phyloP scores from a whole-genome alignment of 306 rosid genomes.

The Trichosanthes truncata region DNA sequence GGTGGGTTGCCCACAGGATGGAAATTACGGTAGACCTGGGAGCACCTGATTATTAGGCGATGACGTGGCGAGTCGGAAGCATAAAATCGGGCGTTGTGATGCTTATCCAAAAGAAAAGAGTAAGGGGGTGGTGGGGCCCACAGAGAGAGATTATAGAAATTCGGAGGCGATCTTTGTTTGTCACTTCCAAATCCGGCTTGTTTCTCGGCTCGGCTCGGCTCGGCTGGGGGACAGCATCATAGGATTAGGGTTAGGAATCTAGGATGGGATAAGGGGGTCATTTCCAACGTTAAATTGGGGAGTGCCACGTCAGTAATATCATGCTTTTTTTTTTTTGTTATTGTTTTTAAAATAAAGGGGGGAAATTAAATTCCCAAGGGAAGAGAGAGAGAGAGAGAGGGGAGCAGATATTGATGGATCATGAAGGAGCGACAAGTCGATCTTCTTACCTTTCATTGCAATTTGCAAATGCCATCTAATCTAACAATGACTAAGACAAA shows the following conservation, averaged over 20 bases:
- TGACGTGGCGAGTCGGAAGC: slow-evolving; percentile 23
- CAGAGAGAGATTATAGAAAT: background rate
- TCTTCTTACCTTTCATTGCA: background rate
- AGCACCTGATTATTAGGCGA: background rate
- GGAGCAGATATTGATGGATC: background rate
- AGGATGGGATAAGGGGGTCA: background rate
- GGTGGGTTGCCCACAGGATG: background rate
- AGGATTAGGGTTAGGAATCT: background rate
- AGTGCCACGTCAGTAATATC: background rate
- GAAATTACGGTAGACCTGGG: background rate
- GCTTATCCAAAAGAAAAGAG: slow-evolving; percentile 35
- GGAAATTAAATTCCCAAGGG: background rate
- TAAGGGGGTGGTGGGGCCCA: slow-evolving; percentile 23
- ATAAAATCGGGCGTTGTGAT: slow-evolving; percentile 10
- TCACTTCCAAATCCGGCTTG: background rate
- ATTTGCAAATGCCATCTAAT: background rate
- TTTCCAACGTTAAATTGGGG: background rate
- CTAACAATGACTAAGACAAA: background rate
- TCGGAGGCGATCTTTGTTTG: slow-evolving; percentile 17
- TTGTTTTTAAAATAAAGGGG: background rate
- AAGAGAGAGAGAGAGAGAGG: too few relatives aligned
- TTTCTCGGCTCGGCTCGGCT: background rate
- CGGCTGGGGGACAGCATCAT: background rate
- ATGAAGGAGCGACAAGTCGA: background rate
- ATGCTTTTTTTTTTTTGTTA: background rate